These are phyloP conservation scores for Magnusiomyces fungicola DNA, from an alignment of 1,139 yeast species.

Conservation along the genomic window DNA sequence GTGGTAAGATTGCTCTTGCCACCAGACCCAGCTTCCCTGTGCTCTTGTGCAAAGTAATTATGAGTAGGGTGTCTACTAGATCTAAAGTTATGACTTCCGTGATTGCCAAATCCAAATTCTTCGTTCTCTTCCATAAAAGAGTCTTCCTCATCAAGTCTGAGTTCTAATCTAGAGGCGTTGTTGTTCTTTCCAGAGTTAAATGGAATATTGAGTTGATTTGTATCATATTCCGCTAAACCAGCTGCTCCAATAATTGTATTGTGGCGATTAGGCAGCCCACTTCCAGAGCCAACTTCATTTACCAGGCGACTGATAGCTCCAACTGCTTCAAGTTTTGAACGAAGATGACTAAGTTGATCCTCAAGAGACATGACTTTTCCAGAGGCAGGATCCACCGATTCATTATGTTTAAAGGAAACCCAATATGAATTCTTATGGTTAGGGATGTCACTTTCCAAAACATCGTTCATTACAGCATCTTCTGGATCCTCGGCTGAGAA, in stretches of 20 bases:
- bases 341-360: slow-evolving; percentile 7
- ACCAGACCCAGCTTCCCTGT: too few species aligned
- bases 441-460: too few species aligned
- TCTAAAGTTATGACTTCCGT: too few species aligned
- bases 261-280: background rate
- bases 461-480: background rate
- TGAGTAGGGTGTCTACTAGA: too few species aligned
- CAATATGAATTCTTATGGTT: background rate
- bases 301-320: background rate
- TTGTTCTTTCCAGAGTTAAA: too few species aligned
- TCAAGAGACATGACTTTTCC: slow-evolving; percentile 4
- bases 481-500: slow-evolving; percentile 1
- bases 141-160: background rate
- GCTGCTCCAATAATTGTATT: slow-evolving; percentile 1
- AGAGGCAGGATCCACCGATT: background rate
- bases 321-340: slow-evolving; percentile 6
- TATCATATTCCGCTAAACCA: too few species aligned
- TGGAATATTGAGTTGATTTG: too few species aligned
- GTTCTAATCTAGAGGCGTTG: background rate
- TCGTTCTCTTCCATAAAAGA: background rate
- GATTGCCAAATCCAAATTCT: too few species aligned
- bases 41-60: too few species aligned
- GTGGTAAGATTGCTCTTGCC: background rate
- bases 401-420: slow-evolving; percentile 5
- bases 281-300: background rate